Evolutionary conservation across 2,329 filamentous ascomycete species (phyloP), one percentile per base, ranked within the genome.

Genomic region (Monosporascus sp.): DNA sequence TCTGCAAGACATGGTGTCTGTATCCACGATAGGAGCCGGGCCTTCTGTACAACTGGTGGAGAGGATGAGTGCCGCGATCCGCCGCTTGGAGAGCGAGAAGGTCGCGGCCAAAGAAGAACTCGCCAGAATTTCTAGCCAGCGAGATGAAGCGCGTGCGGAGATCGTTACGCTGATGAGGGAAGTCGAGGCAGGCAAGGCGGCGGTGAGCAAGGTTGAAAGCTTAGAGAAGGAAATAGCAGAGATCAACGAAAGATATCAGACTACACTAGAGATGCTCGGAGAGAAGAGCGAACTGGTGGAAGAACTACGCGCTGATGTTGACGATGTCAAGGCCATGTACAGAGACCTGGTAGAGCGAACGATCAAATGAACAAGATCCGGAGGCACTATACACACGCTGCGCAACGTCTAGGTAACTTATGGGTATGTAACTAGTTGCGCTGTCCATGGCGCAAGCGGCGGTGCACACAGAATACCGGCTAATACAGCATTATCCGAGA

Each of bases 261-360:
- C 91, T 15, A 95, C 90, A 55, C 76, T 99, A 50, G 92, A 97
- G 74, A 87, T 97, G 84, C 74, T 99, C 52, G 94, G 94, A 1
- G 94, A 99, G 80, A 96, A 96, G 81, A 96, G 90, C 70, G 94
- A 99, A 76, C 76, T 88, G 65, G 92, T 96, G 2, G 91, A 96
- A 66, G 94, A 99, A 76, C 75, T 99, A 60, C 84, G 80, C 69
- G 87, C 88, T 14, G 94, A 97, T 76, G 88, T 99, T 50, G 78
- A 85, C 59, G 94, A 99, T 75, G 79, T 99, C 68, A 99, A 99
- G 77, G 87, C 86, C 65, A 96, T 99, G 80, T 97, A 97, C 75
- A 84, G 90, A 60, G 93, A 97, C 67, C 73, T 99, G 69, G 88
- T 96, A 48, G 89, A 96, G 73, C 84, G 86, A 66, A 93, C 90